A percentile compares a stretch with the other conserved stretches of the same genome.
These are phyloP conservation scores for Glutinoglossum americanum DNA, from an alignment of 495 filamentous ascomycete genomes.

Conservation along the genomic window DNA sequence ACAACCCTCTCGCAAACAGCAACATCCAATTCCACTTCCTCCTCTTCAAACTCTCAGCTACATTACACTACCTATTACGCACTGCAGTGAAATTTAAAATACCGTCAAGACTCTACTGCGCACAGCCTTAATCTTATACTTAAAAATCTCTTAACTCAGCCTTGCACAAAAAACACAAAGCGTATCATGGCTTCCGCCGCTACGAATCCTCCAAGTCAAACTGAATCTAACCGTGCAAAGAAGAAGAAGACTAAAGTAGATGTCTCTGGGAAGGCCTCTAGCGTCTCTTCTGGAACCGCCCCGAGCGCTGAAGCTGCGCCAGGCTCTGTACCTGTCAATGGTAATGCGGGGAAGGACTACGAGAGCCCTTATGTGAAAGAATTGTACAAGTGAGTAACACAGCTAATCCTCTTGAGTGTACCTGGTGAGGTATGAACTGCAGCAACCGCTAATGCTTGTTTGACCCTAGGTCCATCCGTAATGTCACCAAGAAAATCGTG, in stretches of 20 bases:
- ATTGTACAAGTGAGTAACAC: constrained; percentile 49
- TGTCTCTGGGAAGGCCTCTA: constrained; percentile 24
- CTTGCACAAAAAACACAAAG: background rate
- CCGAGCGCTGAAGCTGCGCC: constrained; percentile 22
- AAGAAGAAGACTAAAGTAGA: constrained; percentile 52
- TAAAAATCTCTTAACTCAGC: background rate
- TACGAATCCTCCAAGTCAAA: constrained; percentile 26
- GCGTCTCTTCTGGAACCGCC: constrained; percentile 23
- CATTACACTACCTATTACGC: background rate
- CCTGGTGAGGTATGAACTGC: background rate
- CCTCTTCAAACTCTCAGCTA: background rate
- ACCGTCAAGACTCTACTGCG: background rate
- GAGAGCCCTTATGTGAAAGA: constrained; percentile 68
- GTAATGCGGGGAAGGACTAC: constrained; percentile 24
- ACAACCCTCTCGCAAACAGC: constrained; percentile 1
- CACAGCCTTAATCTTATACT: background rate
- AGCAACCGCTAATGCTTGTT: background rate
- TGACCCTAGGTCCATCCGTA: constrained; percentile 56
- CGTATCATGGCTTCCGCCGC: constrained; percentile 27
- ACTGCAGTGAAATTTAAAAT: background rate
- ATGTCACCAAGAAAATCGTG: constrained; percentile 73
- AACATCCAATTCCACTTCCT: background rate
- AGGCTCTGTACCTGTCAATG: constrained; percentile 22
- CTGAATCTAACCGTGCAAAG: constrained; percentile 43
- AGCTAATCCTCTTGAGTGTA: background rate